These are phyloP conservation scores for Quercus ilex DNA, from an alignment of 306 rosid species.

Conservation along the genomic window DNA sequence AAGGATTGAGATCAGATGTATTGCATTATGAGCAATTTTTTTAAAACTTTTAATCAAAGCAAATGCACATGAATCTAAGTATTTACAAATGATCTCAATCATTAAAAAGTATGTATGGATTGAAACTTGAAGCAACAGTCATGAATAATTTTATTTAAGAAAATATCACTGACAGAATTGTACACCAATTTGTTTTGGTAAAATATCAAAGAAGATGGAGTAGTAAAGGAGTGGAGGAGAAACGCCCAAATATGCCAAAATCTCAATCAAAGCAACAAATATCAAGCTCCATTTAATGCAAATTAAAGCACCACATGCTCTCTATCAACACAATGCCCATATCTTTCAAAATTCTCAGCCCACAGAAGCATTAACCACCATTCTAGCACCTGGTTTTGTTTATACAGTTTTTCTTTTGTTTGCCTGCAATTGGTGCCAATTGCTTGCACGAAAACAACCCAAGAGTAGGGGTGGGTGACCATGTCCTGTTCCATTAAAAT, in stretches of 20 bases:
- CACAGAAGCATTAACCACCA: constrained; percentile 31
- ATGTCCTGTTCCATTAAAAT: neutral
- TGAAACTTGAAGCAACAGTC: no score
- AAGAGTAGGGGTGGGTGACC: neutral
- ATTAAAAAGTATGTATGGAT: neutral
- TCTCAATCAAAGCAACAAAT: neutral
- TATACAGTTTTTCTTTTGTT: neutral
- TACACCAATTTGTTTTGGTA: neutral
- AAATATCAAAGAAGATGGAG: neutral
- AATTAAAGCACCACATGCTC: constrained; percentile 15
- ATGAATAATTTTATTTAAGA: neutral
- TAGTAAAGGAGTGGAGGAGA: neutral
- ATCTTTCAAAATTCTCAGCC: constrained; percentile 22
- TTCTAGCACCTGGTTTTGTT: constrained; percentile 39
- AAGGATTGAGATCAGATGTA: no score
- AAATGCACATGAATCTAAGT: no score
- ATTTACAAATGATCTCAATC: no score
- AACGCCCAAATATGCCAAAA: neutral
- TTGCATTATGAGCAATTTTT: no score
- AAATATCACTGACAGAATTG: neutral
- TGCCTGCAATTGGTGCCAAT: neutral
- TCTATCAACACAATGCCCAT: neutral
- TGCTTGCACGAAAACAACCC: neutral
- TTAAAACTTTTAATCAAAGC: no score
- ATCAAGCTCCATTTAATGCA: neutral